Evolutionary conservation across 345 rosid genomes (phyloP), one percentile per base, ranked within the genome.

Genomic region (Salix exigua): DNA sequence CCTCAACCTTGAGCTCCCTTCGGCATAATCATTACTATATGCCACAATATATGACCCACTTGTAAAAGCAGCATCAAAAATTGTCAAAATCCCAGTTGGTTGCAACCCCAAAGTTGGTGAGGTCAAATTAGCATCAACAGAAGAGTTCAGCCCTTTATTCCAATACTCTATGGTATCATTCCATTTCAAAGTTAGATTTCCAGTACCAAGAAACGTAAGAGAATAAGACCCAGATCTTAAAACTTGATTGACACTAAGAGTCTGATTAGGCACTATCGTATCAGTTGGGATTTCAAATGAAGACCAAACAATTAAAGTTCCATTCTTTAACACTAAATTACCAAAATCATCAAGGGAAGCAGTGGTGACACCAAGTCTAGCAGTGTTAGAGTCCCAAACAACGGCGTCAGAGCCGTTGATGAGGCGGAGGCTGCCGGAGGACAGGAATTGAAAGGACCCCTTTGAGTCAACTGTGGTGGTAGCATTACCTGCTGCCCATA

Each of bases 1-100:
- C 86, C 94, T 86, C 77, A 86, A 71, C 31, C 85, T 62, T 77
- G 85, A 81, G 66, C 72, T 68, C 30, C 87, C 88, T 79, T 92
- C 91, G 7, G 74, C 94, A 69, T 78, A 90, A 74, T 90, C 94
- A 68, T 78, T 88, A 72, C 89, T 87, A 68, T 85, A 89, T 53
- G 88, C 89, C 55, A 87, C 50, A 35, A 74, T 81, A 68, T 25
- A 77, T 0, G 16, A 5, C 0, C 78, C 77, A 23, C 68, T 65
- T 9, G 75, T 1, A 8, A 85, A 79, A 19, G 48, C 53, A 18
- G 79, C 68, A 85, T 90, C 91, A 35, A 69, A 68, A n/a, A 92
- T 74, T 6, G 82, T 77, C 55, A 88, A 77, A 30, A 83, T 81
- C 66, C 97, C 97, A 37, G 35, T 68, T 13, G 80, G 7, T 61